Conservation (phyloP, 352 stramenopile genomes). For the Phytophthora colocasiae region DNA sequence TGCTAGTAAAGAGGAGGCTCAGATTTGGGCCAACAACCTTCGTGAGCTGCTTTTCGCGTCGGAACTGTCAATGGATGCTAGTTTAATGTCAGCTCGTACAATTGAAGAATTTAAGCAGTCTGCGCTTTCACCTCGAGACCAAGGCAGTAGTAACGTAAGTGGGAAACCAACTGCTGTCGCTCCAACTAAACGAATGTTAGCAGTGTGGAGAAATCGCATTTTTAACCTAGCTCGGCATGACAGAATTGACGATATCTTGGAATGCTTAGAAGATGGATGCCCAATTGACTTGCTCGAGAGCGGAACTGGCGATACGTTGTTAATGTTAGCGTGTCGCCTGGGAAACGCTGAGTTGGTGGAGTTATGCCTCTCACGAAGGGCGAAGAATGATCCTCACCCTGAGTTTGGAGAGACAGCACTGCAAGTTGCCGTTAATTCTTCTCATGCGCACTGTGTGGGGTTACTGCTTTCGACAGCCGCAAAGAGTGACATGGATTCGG, state of each 20-base stretch:
- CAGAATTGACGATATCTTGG: slow-evolving; percentile 48
- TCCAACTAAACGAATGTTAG: slow-evolving; percentile 52
- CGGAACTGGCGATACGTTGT: slow-evolving; percentile 74
- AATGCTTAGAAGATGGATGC: slow-evolving; percentile 67
- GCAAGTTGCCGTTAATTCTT: slow-evolving; percentile 75
- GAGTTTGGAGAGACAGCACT: slow-evolving; percentile 87
- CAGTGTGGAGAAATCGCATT: slow-evolving; percentile 61
- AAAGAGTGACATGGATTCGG: slow-evolving; percentile 87
- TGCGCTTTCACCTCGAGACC: slow-evolving; percentile 43
- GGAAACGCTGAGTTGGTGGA: slow-evolving; percentile 73
- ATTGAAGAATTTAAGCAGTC: slow-evolving; percentile 60
- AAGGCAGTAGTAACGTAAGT: slow-evolving; percentile 4
- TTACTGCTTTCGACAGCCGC: slow-evolving; percentile 76
- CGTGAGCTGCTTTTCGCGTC: slow-evolving; percentile 47
- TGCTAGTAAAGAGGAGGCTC: slow-evolving; percentile 81
- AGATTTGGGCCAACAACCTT: slow-evolving; percentile 63
- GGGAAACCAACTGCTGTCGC: slow-evolving; percentile 8
- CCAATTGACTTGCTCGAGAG: slow-evolving; percentile 81
- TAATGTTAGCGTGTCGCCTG: slow-evolving; percentile 78
- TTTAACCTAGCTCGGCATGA: slow-evolving; percentile 64
- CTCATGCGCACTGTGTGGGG: slow-evolving; percentile 62
- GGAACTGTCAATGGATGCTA: slow-evolving; percentile 11
- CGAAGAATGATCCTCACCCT: slow-evolving; percentile 88
- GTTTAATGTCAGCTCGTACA: slow-evolving; percentile 37
- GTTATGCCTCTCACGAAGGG: slow-evolving; percentile 73